These are phyloP conservation scores for Penicillium sp. DNA, from an alignment of 2,329 filamentous ascomycete species.

Conservation along the genomic window DNA sequence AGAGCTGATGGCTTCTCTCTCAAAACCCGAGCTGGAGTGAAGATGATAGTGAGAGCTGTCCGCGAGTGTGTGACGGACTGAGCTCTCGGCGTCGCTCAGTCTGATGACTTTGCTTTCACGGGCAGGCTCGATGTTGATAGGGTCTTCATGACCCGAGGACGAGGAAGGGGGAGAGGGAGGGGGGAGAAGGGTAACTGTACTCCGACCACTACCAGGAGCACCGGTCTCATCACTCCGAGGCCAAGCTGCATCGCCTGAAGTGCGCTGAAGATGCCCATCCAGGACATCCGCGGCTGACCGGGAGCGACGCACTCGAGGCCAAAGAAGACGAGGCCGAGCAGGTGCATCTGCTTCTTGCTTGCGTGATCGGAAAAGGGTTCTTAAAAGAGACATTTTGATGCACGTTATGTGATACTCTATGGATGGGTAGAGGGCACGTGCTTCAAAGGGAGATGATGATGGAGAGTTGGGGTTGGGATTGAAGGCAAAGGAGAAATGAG, in stretches of 20 bases:
- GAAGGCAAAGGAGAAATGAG: not conserved
- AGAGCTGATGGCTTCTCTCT: constrained; percentile 2
- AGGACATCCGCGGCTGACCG: constrained; percentile 14
- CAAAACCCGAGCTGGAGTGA: constrained; percentile 15
- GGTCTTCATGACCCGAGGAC: too few relatives aligned
- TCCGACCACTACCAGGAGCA: too few relatives aligned
- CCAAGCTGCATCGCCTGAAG: not conserved
- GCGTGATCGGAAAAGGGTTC: constrained; percentile 12
- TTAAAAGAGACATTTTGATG: constrained; percentile 22
- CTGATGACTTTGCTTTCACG: not conserved
- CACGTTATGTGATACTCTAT: not conserved
- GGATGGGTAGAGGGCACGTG: not conserved
- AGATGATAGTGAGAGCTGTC: constrained; percentile 11
- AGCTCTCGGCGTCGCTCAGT: not conserved
- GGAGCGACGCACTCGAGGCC: constrained; percentile 19
- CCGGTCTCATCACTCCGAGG: too few relatives aligned
- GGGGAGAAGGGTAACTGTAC: too few relatives aligned
- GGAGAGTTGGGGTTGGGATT: too few relatives aligned
- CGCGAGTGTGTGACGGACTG: not conserved
- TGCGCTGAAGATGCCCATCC: constrained; percentile 11
- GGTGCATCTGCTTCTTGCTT: constrained; percentile 8
- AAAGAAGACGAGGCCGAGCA: constrained; percentile 12
- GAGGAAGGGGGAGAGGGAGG: too few relatives aligned
- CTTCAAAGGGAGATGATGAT: not conserved
- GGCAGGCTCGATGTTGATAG: not conserved